phyloP scores from a whole-genome alignment of 2,329 filamentous ascomycete species.

The Ophiocordyceps sinensis region DNA sequence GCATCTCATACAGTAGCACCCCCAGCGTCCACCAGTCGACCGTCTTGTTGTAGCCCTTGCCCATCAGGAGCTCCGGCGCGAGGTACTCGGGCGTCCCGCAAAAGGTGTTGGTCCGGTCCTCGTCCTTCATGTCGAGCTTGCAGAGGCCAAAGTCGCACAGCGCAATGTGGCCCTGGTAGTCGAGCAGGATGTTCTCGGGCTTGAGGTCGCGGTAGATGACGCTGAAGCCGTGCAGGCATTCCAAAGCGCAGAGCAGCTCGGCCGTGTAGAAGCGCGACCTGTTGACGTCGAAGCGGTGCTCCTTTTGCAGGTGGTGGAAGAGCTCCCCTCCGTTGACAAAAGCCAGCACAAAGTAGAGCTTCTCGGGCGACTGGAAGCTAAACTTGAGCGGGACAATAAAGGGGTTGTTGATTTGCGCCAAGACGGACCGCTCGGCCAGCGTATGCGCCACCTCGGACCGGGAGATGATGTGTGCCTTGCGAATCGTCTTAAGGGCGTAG shows the following conservation, averaged over 20 bases:
- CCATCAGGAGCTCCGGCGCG: constrained; percentile 82
- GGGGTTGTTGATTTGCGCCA: constrained; percentile 98
- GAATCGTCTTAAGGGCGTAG: constrained; percentile 98
- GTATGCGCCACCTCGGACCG: constrained; percentile 96
- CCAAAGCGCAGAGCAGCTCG: constrained; percentile 84
- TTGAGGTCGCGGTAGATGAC: constrained; percentile 75
- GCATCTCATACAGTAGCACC: constrained; percentile 94
- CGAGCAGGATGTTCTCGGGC: constrained; percentile 89
- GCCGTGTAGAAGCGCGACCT: constrained; percentile 94
- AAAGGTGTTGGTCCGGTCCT: constrained; percentile 96
- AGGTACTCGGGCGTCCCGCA: constrained; percentile 97
- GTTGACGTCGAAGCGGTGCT: constrained; percentile 96
- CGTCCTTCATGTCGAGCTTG: constrained; percentile 98
- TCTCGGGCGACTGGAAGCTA: constrained; percentile 97
- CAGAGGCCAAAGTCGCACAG: constrained; percentile 96
- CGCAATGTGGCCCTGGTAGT: constrained; percentile 95
- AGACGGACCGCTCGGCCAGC: constrained; percentile 88
- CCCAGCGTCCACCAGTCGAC: constrained; percentile 99
- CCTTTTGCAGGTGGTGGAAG: constrained; percentile 93
- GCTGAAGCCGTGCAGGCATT: constrained; percentile 95
- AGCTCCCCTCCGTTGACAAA: constrained; percentile 97
- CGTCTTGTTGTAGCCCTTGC: constrained; percentile 92
- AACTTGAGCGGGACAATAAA: constrained; percentile 99
- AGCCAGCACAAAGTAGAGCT: constrained; percentile 90
- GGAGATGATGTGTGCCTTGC: constrained; percentile 97